Evolutionary conservation across 495 filamentous ascomycete species (phyloP), one percentile per base, ranked within the genome.

Genomic region (Trichoderma reesei): DNA sequence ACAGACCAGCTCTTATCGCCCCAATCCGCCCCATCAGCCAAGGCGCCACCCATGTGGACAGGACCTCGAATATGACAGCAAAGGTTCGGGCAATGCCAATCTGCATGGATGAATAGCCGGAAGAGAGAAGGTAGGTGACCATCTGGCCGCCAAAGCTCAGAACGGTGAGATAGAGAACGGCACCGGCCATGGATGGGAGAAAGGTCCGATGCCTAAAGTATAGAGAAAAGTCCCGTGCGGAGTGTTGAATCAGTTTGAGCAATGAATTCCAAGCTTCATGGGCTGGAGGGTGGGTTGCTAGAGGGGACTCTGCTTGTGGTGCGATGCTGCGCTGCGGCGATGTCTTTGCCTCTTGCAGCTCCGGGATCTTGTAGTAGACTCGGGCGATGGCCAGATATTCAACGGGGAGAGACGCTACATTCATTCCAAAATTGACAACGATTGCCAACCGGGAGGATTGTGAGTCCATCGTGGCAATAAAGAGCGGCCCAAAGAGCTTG

Each of bases 401-500:
- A 5, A 83, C 60, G 1, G 75, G 8, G 0, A 85, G 76, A 0
- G 80, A 82, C 0, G 67, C 61, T 0, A 71, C 2, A 42, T 74
- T 83, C 73, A 79, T 71, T 2, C 20, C 73, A 0, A 80, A 63
- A 1, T 68, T 79, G 18, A 64, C 62, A 3, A 61, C 54, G 20
- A 82, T 73, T 10, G 79, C 79, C 7, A 72, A 59, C 16, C 44
- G 54, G 3, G 71, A 68, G 0, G 79, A 82, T 1, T 56, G 37
- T 4, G 46, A 64, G 39, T 73, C 75, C 14, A 82, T 63, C 9
- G 79, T 56, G 5, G 85, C 81, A 31, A 88, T 82, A 26, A 80
- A 71, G 0, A 88, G 70, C 0, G 88, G 88, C 0, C 82, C 86
- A 8, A 86, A 51, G 7, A 90, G 80, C 69, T 91, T 91, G 76